phyloP scores from a whole-genome alignment of 2,329 filamentous ascomycete species.

The Nigrospora osmanthi region DNA sequence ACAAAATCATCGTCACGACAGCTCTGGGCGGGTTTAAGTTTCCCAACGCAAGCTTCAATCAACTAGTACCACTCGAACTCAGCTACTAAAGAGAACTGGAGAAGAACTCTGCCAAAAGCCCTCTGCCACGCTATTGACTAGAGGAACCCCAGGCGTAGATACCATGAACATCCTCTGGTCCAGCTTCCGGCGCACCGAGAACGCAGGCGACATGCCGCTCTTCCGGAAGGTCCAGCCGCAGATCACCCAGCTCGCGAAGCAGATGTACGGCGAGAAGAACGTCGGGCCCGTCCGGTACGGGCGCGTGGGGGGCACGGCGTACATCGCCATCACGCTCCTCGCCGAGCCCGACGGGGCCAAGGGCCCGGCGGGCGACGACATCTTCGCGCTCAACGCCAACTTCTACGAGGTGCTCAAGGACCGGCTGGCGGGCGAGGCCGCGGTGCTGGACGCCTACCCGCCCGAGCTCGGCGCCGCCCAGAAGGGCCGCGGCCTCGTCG shows the following conservation, averaged over 20 bases:
- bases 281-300: background rate
- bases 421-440: slow-evolving; percentile 1
- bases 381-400: slow-evolving; percentile 4
- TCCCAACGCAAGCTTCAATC: too few species aligned
- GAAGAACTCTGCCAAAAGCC: too few species aligned
- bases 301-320: slow-evolving; percentile 2
- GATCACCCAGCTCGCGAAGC: background rate
- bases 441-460: too few species aligned
- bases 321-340: slow-evolving; percentile 2
- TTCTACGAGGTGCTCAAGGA: slow-evolving; percentile 6
- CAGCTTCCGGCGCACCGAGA: slow-evolving; percentile 2
- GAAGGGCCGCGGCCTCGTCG: background rate
- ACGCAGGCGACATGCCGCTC: slow-evolving; percentile 1
- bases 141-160: too few species aligned
- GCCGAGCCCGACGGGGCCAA: slow-evolving; percentile 4
- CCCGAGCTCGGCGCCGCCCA: too few species aligned
- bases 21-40: too few species aligned
- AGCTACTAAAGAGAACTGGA: too few species aligned
- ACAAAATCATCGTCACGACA: too few species aligned
- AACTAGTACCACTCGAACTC: too few species aligned
- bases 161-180: slow-evolving; percentile 2
- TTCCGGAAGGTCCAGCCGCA: slow-evolving; percentile 1
- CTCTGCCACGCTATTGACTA: too few species aligned
- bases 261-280: slow-evolving; percentile 3
- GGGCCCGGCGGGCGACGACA: slow-evolving; percentile 2